These are phyloP conservation scores for Lepidium africanum DNA, from an alignment of 345 rosid genomes.

Conservation along the genomic window DNA sequence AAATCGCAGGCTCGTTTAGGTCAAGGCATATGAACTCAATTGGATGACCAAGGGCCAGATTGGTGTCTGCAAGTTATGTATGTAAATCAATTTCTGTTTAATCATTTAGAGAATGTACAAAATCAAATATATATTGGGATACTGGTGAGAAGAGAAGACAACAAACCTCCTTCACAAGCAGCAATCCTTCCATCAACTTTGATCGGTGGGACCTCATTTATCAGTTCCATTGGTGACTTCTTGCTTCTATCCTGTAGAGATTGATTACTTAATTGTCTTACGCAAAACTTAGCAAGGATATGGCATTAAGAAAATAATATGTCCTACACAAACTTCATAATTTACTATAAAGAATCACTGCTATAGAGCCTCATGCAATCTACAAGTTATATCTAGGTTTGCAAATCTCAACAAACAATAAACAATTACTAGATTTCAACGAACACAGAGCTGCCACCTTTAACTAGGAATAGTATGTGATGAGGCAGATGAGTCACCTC, in stretches of 20 bases:
- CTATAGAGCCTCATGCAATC: not conserved
- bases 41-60: constrained; percentile 95
- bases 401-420: not conserved
- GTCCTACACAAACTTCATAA: not conserved
- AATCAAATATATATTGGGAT: not conserved
- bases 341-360: not conserved
- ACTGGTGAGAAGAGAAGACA: constrained; percentile 9
- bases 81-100: not conserved
- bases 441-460: not conserved
- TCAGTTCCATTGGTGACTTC: constrained; percentile 98
- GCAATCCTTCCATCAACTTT: constrained; percentile 92
- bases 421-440: not conserved
- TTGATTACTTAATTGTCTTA: not conserved
- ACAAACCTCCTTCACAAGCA: constrained; percentile 96
- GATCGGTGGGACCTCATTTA: constrained; percentile 94
- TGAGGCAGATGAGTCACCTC: not conserved
- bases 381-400: not conserved
- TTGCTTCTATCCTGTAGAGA: constrained; percentile 63
- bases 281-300: not conserved
- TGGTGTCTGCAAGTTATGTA: constrained; percentile 38
- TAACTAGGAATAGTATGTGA: not conserved
- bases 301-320: not conserved
- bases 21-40: constrained; percentile 97
- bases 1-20: constrained; percentile 71
- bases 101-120: not conserved